Conservation (phyloP, 1,284 basidiomycete genomes). For the Sporisorium sorghi region DNA sequence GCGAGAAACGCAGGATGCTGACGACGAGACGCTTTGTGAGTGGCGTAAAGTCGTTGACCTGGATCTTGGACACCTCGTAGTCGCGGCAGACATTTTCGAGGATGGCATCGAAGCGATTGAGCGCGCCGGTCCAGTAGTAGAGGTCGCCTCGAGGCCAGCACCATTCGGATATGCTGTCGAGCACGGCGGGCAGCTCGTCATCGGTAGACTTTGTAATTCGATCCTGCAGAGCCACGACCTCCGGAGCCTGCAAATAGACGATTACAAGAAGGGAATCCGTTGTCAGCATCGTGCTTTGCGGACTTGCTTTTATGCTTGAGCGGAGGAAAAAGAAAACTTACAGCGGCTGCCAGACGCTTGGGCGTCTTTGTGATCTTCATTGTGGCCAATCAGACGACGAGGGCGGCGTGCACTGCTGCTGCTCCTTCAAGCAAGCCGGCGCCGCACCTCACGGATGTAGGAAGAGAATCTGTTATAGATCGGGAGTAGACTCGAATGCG, state of each 20-base stretch:
- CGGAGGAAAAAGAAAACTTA: conserved; percentile 33
- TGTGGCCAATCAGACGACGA: not conserved
- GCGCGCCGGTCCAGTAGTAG: conserved; percentile 92
- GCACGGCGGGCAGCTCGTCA: conserved; percentile 59
- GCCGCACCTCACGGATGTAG: conserved; percentile 18
- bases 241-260: conserved; percentile 37
- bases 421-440: conserved; percentile 13
- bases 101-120: conserved; percentile 93
- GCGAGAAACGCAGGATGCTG: conserved; percentile 87
- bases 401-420: conserved; percentile 12
- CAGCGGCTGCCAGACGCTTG: conserved; percentile 64
- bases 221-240: conserved; percentile 55
- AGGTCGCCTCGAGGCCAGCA: conserved; percentile 96
- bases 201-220: conserved; percentile 57
- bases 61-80: conserved; percentile 73
- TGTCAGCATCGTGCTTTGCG: not conserved
- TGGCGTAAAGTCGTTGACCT: conserved; percentile 82
- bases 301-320: not conserved
- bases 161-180: conserved; percentile 74
- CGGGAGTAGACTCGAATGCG: no score
- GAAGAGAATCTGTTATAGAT: not conserved
- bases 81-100: conserved; percentile 84
- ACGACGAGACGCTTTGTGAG: conserved; percentile 80
- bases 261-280: not conserved
- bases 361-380: conserved; percentile 69